Evolutionary conservation across 306 rosid species (phyloP), one percentile per base, ranked within the genome.

Genomic region (Luffa acutangula): DNA sequence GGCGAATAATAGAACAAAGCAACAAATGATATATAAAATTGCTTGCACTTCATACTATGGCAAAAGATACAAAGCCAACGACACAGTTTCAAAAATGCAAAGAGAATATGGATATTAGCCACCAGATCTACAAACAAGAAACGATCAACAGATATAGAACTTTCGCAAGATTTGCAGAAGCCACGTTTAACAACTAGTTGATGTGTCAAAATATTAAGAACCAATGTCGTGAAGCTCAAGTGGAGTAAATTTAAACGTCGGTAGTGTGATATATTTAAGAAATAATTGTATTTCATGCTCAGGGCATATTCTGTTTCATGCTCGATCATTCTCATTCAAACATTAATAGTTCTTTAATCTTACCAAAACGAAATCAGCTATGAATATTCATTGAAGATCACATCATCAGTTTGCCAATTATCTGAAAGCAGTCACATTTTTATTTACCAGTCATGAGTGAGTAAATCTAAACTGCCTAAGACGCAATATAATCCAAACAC

Each of bases 301-400:
- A 34, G 25, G 18, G 78, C 64, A 34, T 33, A 74, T 74, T 33
- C n/a, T 49, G 25, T 15, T 43, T 31, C 78, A 48, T 74, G 78
- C 31, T 33, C 53, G 78, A 72, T 74, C 78, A 48, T 49, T 25
- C 78, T 74, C 78, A 48, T 49, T 25, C 78, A 49, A 49, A 49
- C 25, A 73, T 31, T 49, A 49, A 17, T 48, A 15, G 60, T 49
- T 33, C 60, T 15, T 49, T 7, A 73, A 31, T 31, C 43, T 73
- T 52, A 3, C 13, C 13, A 56, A 34, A 33, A 73, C 15, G 15
- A 73, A 48, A 73, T 73, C 78, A 15, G 60, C 78, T 49, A 31
- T 31, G 15, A 20, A 72, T 7, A 15, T 39, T n/a, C 52, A 67
- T 37, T 20, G 76, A 7, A 25, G 57, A 48, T 7, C 12, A 48